A percentile compares a stretch with the other conserved stretches of the same genome.
phyloP scores from a whole-genome alignment of 768 basidiomycete genomes.

The Podaxis sp. region DNA sequence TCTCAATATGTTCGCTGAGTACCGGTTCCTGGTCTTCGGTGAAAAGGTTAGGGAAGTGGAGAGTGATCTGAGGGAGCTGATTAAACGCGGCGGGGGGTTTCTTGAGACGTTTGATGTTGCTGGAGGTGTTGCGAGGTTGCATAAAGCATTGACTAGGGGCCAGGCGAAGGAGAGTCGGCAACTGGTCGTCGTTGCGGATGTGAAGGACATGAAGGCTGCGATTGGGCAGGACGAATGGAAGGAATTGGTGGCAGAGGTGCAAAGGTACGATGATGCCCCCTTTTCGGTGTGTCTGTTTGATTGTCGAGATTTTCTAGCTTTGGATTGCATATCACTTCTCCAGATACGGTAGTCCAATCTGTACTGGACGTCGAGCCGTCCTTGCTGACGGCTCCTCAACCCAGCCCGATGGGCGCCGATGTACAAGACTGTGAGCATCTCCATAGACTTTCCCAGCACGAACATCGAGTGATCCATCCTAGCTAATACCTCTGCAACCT shows the following conservation, averaged over 20 bases:
- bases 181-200: constrained; percentile 53
- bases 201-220: constrained; percentile 41
- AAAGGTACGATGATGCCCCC: constrained; percentile 36
- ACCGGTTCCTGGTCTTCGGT: constrained; percentile 59
- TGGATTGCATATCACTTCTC: constrained; percentile 39
- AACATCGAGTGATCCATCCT: background rate
- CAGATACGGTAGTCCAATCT: constrained; percentile 51
- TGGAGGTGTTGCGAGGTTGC: constrained; percentile 47
- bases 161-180: constrained; percentile 48
- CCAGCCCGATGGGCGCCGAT: constrained; percentile 19
- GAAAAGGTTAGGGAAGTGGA: constrained; percentile 53
- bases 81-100: constrained; percentile 56
- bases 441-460: background rate
- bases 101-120: constrained; percentile 60
- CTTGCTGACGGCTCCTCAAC: constrained; percentile 20
- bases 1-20: constrained; percentile 47
- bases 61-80: constrained; percentile 48
- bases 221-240: constrained; percentile 57
- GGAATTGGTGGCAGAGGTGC: constrained; percentile 48
- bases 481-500: constrained; percentile 30
- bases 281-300: background rate
- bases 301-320: constrained; percentile 27
- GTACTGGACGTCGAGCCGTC: constrained; percentile 37
- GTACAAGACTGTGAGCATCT: background rate
- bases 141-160: constrained; percentile 48